Evolutionary conservation across 1,139 yeast species (phyloP), one percentile per base, ranked within the genome.

Genomic region (Suhomyces wounanorum): DNA sequence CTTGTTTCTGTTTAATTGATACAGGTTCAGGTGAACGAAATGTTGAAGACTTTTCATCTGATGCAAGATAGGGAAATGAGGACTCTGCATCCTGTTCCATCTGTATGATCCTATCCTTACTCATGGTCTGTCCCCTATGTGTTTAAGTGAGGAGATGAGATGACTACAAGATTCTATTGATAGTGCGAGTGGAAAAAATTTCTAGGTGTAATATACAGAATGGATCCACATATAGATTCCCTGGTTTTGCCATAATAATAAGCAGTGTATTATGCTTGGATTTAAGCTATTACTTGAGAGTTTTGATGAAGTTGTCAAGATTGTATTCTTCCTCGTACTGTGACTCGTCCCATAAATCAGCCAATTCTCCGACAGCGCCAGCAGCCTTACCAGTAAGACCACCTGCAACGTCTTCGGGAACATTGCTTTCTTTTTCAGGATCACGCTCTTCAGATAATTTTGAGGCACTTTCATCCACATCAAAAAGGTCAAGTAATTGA

Each of bases 281-380:
- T 14, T 13, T 11, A 11, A 5, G 6, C 11, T 11, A n/a, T 48
- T 61, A 77, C 54, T 75, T 74, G 57, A 90, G 79, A 21, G 89
- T 87, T 70, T 88, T 89, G 70, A 94, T 94, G 68, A 94, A 94
- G 51, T 87, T 85, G 68, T 92, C 98, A 70, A 94, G 81, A 64
- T 94, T 89, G 68, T 94, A 94, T 72, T 94, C 98, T 64, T 94
- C 99, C 59, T 92, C 97, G 64, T 94, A 94, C 69, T 94, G 97
- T 45, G 89, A 80, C 62, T 89, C 96, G 67, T 94, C 98, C 99
- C 99, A 94, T 54, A 94, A 78, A 62, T 92, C 97, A n/a, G 89
- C 94, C 58, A 92, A 77, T 59, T 89, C 96, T 33, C 94, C 95
- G 50, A 90, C 85, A 1, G 89, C 90, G 55, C 83, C 84, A 7